Conservation (phyloP, 345 rosid species). For the Dovyalis caffra region DNA sequence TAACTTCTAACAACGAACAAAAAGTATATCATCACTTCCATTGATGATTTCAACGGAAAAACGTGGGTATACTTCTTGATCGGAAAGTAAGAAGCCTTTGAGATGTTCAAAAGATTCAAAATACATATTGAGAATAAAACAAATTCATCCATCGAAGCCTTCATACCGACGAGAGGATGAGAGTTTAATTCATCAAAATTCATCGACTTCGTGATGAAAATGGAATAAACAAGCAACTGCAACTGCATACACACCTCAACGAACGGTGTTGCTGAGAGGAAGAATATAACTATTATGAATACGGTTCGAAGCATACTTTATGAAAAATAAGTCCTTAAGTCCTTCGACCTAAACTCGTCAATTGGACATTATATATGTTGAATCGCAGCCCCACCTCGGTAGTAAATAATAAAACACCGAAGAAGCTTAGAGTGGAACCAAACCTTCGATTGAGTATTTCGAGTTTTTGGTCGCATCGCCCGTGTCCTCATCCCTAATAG, state of each 20-base stretch:
- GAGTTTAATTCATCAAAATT: background rate
- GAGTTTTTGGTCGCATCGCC: too few relatives aligned
- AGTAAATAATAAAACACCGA: background rate
- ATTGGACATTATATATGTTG: background rate
- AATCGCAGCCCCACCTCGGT: background rate
- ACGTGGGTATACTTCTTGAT: too few relatives aligned
- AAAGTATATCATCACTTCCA: background rate
- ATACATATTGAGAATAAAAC: background rate
- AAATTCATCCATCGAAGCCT: background rate
- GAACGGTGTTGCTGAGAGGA: background rate
- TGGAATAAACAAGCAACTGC: background rate
- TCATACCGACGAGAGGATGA: background rate
- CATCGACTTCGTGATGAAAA: background rate
- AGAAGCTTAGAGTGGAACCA: background rate
- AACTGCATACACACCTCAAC: background rate
- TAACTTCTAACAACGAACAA: background rate
- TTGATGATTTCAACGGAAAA: background rate
- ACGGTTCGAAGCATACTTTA: background rate
- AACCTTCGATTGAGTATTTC: background rate
- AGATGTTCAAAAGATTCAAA: too few relatives aligned
- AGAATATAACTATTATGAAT: background rate
- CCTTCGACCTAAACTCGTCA: background rate
- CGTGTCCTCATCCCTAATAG: background rate
- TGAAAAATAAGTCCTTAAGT: background rate
- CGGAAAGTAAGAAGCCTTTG: background rate